These are phyloP conservation scores for Cyberlindnera misumaiensis DNA, from an alignment of 805 yeast species.

Conservation along the genomic window DNA sequence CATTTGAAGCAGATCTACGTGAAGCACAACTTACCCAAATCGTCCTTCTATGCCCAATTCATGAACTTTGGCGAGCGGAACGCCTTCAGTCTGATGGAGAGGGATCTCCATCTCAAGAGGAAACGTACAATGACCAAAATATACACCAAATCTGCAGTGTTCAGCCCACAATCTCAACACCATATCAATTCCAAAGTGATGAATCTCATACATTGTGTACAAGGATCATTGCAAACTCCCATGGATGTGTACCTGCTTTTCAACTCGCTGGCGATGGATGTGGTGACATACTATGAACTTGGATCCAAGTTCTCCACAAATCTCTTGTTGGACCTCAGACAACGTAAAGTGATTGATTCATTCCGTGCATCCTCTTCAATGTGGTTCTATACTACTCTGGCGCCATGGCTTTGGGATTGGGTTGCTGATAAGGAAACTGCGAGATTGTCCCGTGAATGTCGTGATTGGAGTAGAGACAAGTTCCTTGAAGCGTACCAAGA, in stretches of 20 bases:
- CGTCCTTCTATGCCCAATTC: slow-evolving; percentile 53
- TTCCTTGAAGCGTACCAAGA: slow-evolving; percentile 20
- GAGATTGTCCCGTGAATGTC: slow-evolving; percentile 32
- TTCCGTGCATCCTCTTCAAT: slow-evolving; percentile 45
- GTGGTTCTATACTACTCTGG: slow-evolving; percentile 59
- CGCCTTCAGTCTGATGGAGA: slow-evolving; percentile 50
- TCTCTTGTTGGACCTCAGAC: slow-evolving; percentile 34
- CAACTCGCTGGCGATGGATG: slow-evolving; percentile 69
- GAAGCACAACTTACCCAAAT: slow-evolving; percentile 46
- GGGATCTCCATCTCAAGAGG: slow-evolving; percentile 38
- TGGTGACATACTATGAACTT: slow-evolving; percentile 52
- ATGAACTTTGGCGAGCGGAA: slow-evolving; percentile 50
- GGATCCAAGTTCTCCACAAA: slow-evolving; percentile 44
- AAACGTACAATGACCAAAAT: slow-evolving; percentile 35
- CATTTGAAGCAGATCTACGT: slow-evolving; percentile 50
- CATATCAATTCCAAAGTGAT: slow-evolving; percentile 30
- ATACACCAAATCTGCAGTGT: slow-evolving; percentile 39
- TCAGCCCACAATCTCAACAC: slow-evolving; percentile 25
- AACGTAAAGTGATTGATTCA: slow-evolving; percentile 36
- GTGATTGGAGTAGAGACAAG: slow-evolving; percentile 36
- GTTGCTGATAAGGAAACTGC: slow-evolving; percentile 38
- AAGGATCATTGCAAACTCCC: slow-evolving; percentile 17
- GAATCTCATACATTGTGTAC: slow-evolving; percentile 18
- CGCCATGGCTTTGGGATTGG: slow-evolving; percentile 46
- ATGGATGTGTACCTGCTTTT: slow-evolving; percentile 57